Conservation (phyloP, 2,329 filamentous ascomycete genomes). For the Paradendryphiella salina region DNA sequence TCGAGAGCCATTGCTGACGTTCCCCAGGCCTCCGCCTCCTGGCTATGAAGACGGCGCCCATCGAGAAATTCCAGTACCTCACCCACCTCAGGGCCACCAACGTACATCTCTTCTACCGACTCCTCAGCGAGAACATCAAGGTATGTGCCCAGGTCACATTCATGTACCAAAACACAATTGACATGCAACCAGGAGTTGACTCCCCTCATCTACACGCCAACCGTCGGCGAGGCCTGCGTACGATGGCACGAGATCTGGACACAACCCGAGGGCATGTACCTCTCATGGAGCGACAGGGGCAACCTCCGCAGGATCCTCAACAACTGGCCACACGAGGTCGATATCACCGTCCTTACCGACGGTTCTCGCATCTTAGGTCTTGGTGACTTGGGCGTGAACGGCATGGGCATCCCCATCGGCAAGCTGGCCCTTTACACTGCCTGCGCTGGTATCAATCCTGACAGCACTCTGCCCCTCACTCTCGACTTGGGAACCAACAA, state of each 20-base stretch:
- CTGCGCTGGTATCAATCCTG: constrained; percentile 89
- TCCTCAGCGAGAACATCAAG: constrained; percentile 74
- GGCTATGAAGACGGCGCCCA: constrained; percentile 66
- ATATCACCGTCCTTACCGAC: constrained; percentile 96
- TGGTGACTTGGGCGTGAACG: constrained; percentile 93
- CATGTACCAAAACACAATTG: constrained; percentile 34
- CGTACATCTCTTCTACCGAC: constrained; percentile 77
- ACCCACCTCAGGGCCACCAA: constrained; percentile 75
- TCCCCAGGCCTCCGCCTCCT: constrained; percentile 74
- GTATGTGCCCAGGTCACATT: constrained; percentile 31
- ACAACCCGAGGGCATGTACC: constrained; percentile 90
- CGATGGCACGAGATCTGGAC: constrained; percentile 97
- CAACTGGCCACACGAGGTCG: constrained; percentile 93
- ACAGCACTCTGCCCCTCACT: constrained; percentile 64
- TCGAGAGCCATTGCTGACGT: constrained; percentile 18
- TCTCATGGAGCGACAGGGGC: constrained; percentile 92
- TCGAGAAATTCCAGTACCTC: constrained; percentile 85
- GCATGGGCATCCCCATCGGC: constrained; percentile 96
- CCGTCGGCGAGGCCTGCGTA: constrained; percentile 93
- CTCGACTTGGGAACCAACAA: constrained; percentile 67
- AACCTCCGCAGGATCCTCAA: constrained; percentile 84
- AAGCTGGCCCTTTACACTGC: constrained; percentile 95
- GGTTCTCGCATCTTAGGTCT: constrained; percentile 91
- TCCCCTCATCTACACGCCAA: constrained; percentile 84
- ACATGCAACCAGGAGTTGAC: constrained; percentile 65